These are phyloP conservation scores for Nepenthes mirabilis DNA, from an alignment of 148 eudicot genomes.

Conservation along the genomic window DNA sequence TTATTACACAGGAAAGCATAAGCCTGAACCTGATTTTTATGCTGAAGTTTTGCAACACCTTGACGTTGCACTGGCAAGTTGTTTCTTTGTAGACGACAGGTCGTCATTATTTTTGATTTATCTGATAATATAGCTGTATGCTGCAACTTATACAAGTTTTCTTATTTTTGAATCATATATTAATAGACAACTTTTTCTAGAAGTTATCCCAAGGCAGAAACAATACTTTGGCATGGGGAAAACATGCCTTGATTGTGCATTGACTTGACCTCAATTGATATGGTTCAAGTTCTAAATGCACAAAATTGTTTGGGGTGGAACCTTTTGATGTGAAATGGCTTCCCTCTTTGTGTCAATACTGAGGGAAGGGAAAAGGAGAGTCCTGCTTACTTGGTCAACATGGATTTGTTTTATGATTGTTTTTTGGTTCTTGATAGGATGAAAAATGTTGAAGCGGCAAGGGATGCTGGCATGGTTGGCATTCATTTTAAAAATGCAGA, in stretches of 20 bases:
- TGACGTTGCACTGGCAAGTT: constrained; percentile 49
- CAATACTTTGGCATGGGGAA: no score
- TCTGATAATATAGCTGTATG: no score
- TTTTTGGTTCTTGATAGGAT: constrained; percentile 25
- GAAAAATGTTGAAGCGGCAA: constrained; percentile 75
- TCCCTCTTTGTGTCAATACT: no score
- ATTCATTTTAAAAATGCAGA: constrained; percentile 59
- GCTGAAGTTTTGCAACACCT: constrained; percentile 45
- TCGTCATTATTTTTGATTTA: not conserved
- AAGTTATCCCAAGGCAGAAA: no score
- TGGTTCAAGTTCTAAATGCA: no score
- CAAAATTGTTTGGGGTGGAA: no score
- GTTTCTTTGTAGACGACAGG: constrained; percentile 85
- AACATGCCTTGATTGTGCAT: no score
- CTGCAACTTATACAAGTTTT: no score
- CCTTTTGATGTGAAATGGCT: no score
- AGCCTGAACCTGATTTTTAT: constrained; percentile 71
- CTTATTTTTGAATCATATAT: no score
- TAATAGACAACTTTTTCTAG: no score
- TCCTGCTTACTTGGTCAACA: not conserved
- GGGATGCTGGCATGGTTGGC: constrained; percentile 54
- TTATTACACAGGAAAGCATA: constrained; percentile 55
- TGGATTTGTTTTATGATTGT: not conserved
- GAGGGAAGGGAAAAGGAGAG: not conserved
- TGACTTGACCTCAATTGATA: no score